Percentiles rank a stretch among this genome's conserved stretches.
These are phyloP conservation scores for Lentinula guzmanii DNA, from an alignment of 768 basidiomycete species.

Conservation along the genomic window DNA sequence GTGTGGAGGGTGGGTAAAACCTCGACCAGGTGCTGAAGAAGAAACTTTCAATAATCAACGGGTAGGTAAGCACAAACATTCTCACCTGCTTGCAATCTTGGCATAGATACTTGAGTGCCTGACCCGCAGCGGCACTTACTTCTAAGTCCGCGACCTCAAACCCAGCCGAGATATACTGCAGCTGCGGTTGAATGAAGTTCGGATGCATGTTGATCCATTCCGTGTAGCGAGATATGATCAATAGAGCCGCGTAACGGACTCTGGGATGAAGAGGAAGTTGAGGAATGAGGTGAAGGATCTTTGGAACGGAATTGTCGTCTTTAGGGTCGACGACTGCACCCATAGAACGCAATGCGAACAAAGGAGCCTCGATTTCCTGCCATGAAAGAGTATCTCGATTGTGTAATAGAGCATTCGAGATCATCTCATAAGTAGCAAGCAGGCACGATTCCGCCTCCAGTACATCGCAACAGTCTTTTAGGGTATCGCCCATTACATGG, in stretches of 20 bases:
- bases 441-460: conserved; percentile 85
- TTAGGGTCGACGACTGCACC: conserved; percentile 84
- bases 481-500: conserved; percentile 97
- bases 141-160: conserved; percentile 79
- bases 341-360: conserved; percentile 98
- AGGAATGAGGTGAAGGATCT: conserved; percentile 93
- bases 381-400: conserved; percentile 59
- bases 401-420: conserved; percentile 66
- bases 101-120: conserved; percentile 94
- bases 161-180: conserved; percentile 89
- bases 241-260: conserved; percentile 90
- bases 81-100: conserved; percentile 89
- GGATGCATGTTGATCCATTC: conserved; percentile 95
- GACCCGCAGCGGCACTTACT: conserved; percentile 90
- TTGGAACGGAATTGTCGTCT: conserved; percentile 85
- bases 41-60: not conserved
- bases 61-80: not conserved
- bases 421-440: conserved; percentile 72
- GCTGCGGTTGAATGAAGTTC: conserved; percentile 74
- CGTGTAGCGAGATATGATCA: conserved; percentile 94
- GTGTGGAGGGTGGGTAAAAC: conserved; percentile 89
- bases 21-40: conserved; percentile 73
- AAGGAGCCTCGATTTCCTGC: conserved; percentile 96
- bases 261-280: conserved; percentile 84
- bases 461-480: conserved; percentile 97